Percentiles rank a stretch among this genome's conserved stretches.
These are phyloP conservation scores for Fusarium fracticaudum DNA, from an alignment of 2,329 filamentous ascomycete species.

Conservation along the genomic window DNA sequence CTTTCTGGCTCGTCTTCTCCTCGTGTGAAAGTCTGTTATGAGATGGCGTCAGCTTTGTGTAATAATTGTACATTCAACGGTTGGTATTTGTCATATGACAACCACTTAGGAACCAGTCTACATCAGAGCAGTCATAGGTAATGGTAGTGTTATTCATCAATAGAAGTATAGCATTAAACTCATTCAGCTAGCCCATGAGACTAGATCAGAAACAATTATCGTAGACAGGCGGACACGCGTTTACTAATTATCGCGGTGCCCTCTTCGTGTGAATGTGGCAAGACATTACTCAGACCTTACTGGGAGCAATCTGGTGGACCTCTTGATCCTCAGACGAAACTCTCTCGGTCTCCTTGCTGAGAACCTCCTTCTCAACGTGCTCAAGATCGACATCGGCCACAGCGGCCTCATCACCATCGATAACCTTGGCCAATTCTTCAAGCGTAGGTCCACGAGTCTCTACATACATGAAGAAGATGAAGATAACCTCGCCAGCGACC, in stretches of 20 bases:
- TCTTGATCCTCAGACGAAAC: slow-evolving; percentile 2
- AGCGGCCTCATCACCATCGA: slow-evolving; percentile 69
- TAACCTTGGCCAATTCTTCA: slow-evolving; percentile 69
- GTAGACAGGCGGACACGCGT: too few relatives aligned
- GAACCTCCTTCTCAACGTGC: slow-evolving; percentile 62
- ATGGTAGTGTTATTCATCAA: neutral
- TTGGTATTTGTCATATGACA: neutral
- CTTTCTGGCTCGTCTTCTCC: neutral
- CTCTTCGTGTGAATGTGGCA: neutral
- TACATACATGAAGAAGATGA: slow-evolving; percentile 73
- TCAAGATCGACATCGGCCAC: slow-evolving; percentile 63
- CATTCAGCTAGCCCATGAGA: neutral
- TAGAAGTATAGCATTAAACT: slow-evolving; percentile 3
- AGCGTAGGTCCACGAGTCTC: slow-evolving; percentile 77
- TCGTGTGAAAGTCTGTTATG: neutral
- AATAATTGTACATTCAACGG: accelerated
- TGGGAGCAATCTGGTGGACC: slow-evolving; percentile 1
- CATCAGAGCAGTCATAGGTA: accelerated
- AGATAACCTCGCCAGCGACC: slow-evolving; percentile 67
- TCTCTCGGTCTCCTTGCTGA: slow-evolving; percentile 1
- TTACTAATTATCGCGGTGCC: neutral
- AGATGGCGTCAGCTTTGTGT: neutral
- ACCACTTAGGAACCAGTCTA: accelerated
- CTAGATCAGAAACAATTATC: neutral
- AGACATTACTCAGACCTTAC: neutral